These are phyloP conservation scores for Epichloe coenophiala DNA, from an alignment of 2,329 filamentous ascomycete genomes.

Conservation along the genomic window DNA sequence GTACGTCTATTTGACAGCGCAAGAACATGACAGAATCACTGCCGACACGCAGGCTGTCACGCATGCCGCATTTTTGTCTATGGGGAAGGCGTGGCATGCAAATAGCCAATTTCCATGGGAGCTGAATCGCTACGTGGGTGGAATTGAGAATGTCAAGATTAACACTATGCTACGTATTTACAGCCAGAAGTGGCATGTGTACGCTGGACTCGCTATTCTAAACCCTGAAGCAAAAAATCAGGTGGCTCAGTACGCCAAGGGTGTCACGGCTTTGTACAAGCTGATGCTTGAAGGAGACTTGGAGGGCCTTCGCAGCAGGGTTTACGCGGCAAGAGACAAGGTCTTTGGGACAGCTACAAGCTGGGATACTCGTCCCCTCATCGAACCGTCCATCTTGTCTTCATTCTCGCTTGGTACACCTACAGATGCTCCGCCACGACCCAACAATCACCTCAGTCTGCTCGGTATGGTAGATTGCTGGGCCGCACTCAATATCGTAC, in stretches of 20 bases:
- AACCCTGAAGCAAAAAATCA: constrained; percentile 84
- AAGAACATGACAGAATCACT: constrained; percentile 89
- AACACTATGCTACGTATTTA: constrained; percentile 97
- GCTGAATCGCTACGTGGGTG: constrained; percentile 84
- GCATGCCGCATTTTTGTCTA: constrained; percentile 89
- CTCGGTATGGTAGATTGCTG: constrained; percentile 98
- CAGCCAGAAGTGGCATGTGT: constrained; percentile 98
- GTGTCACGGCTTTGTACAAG: constrained; percentile 89
- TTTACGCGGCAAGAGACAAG: constrained; percentile 50
- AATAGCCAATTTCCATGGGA: constrained; percentile 97
- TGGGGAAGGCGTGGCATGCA: constrained; percentile 96
- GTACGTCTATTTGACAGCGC: constrained; percentile 74
- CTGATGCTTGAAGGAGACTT: constrained; percentile 82
- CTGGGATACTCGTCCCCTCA: constrained; percentile 51
- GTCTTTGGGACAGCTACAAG: constrained; percentile 60
- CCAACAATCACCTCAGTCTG: constrained; percentile 87
- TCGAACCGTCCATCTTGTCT: constrained; percentile 76
- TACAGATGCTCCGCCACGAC: constrained; percentile 42
- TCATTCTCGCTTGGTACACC: constrained; percentile 72
- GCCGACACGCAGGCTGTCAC: constrained; percentile 97
- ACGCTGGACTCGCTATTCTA: constrained; percentile 90
- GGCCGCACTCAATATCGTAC: constrained; percentile 84
- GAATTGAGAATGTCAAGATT: constrained; percentile 98
- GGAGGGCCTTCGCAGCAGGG: constrained; percentile 57
- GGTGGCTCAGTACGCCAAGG: constrained; percentile 86